These are phyloP conservation scores for Dalbergia oliveri DNA, from an alignment of 306 rosid species.

Conservation along the genomic window DNA sequence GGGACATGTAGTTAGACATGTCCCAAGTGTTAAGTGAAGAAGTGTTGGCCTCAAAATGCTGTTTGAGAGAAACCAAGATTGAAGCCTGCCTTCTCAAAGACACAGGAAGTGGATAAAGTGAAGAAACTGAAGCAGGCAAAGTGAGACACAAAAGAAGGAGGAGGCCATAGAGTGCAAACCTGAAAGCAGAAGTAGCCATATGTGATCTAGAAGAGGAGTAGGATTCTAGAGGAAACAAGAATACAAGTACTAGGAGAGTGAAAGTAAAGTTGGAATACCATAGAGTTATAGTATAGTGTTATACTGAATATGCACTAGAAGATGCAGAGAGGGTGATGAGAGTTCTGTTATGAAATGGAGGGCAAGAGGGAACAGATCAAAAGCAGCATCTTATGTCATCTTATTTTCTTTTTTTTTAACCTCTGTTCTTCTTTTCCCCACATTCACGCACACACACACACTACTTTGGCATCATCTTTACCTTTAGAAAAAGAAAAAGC, in stretches of 20 bases:
- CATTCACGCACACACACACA: constrained; percentile 41
- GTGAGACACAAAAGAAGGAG: constrained; percentile 49
- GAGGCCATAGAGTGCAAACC: constrained; percentile 38
- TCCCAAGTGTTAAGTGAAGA: constrained; percentile 61
- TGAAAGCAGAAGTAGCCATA: constrained; percentile 51
- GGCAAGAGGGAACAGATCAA: constrained; percentile 7
- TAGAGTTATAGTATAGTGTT: too few species aligned
- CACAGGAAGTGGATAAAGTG: constrained; percentile 43
- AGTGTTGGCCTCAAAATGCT: constrained; percentile 56
- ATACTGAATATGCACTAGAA: constrained; percentile 32
- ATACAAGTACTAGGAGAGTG: not conserved
- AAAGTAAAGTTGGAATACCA: too few species aligned
- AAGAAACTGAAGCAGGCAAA: constrained; percentile 53
- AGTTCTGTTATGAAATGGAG: not conserved
- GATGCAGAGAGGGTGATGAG: constrained; percentile 32
- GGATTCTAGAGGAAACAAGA: too few species aligned
- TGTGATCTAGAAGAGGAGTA: not conserved
- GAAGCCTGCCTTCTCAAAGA: constrained; percentile 76
- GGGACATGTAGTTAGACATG: constrained; percentile 59
- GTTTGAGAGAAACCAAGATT: constrained; percentile 71
- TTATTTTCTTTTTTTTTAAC: not conserved
- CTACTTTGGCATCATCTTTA: constrained; percentile 67
- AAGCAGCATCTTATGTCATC: not conserved
- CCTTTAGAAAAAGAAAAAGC: constrained; percentile 81
- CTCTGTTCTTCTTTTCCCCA: not conserved